phyloP scores from a whole-genome alignment of 805 yeast genomes.

The Saccharomycopsis sp. region DNA sequence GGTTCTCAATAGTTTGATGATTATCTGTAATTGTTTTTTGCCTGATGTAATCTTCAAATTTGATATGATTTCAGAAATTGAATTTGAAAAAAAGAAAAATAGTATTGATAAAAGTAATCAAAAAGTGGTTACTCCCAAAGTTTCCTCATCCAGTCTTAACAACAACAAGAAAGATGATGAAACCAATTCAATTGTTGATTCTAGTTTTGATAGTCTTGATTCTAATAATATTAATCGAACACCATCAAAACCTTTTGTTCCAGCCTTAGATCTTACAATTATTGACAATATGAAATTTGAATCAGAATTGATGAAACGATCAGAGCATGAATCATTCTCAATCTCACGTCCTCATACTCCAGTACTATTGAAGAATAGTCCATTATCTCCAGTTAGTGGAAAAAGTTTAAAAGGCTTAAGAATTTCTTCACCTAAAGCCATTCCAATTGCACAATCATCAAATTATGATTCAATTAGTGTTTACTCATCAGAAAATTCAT shows the following conservation, averaged over 20 bases:
- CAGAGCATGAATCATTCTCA: too few relatives aligned
- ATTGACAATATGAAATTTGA: too few relatives aligned
- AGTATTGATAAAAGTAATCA: background rate
- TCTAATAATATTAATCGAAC: background rate
- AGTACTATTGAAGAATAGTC: too few relatives aligned
- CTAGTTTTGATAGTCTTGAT: conserved; percentile 8
- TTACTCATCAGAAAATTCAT: conserved; percentile 10
- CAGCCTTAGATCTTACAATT: too few relatives aligned
- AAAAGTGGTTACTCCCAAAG: too few relatives aligned
- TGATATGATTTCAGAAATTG: conserved; percentile 6
- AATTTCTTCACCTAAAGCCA: conserved; percentile 14
- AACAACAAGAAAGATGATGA: too few relatives aligned
- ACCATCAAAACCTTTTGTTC: background rate
- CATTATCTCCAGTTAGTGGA: conserved; percentile 5
- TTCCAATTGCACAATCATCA: conserved; percentile 8
- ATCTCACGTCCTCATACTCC: too few relatives aligned
- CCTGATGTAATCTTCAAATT: conserved; percentile 16
- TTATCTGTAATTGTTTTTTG: conserved; percentile 11
- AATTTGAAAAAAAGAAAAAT: background rate
- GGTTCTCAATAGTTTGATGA: conserved; percentile 9
- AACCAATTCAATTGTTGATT: background rate
- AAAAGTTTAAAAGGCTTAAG: conserved; percentile 2
- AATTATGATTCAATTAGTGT: conserved; percentile 7
- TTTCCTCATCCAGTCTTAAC: too few relatives aligned
- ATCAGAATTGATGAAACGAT: too few relatives aligned